Evolutionary conservation across 2,329 filamentous ascomycete genomes (phyloP).

Genomic region (Alternaria atra): DNA sequence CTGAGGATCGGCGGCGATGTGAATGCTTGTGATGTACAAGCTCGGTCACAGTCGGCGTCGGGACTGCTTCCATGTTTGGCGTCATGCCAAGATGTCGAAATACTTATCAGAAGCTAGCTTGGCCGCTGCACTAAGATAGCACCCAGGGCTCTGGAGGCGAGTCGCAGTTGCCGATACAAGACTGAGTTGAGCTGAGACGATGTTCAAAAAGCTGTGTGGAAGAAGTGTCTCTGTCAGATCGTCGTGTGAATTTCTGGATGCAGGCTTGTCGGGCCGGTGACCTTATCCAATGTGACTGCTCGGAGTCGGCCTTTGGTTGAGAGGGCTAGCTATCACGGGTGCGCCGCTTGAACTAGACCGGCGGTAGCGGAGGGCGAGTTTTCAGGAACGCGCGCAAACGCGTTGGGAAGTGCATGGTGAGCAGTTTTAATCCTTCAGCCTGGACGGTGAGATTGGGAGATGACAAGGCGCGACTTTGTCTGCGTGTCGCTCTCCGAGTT

Average conservation of each 20-base stretch:
- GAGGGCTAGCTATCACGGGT: constrained; percentile 12
- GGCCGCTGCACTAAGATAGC: constrained; percentile 8
- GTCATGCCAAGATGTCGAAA: constrained; percentile 16
- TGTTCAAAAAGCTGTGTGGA: not conserved
- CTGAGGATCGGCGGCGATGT: constrained; percentile 32
- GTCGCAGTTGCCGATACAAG: constrained; percentile 1
- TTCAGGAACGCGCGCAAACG: constrained; percentile 20
- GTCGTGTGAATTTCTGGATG: not conserved
- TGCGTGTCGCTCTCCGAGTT: constrained; percentile 6
- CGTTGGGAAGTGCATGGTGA: constrained; percentile 9
- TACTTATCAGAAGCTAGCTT: constrained; percentile 9
- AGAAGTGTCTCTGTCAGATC: not conserved
- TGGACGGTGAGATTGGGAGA: not conserved
- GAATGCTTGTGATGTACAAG: constrained; percentile 23
- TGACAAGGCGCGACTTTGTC: constrained; percentile 1
- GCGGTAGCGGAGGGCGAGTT: constrained; percentile 10
- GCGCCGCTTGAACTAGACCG: constrained; percentile 15
- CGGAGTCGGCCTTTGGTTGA: constrained; percentile 10
- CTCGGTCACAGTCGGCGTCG: constrained; percentile 26
- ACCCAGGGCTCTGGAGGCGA: constrained; percentile 2
- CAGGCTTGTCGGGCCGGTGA: constrained; percentile 5
- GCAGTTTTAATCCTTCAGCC: constrained; percentile 5
- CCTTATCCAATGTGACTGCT: constrained; percentile 12
- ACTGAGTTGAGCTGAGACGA: not conserved
- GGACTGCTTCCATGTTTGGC: constrained; percentile 24